phyloP scores from a whole-genome alignment of 306 rosid species.

The Glycine latifolia region DNA sequence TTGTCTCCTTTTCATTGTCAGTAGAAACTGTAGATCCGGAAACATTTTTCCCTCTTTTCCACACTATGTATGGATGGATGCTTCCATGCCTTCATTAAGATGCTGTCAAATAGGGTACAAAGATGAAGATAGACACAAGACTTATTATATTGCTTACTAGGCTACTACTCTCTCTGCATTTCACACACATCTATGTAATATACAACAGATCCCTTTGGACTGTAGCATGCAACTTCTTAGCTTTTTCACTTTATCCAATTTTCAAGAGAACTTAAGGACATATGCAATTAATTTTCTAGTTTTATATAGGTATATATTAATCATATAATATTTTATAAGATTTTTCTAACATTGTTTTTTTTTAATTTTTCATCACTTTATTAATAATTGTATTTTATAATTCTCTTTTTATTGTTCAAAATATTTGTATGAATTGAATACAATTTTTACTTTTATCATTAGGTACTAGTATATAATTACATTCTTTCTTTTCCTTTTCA shows the following conservation, averaged over 20 bases:
- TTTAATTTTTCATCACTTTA: no score
- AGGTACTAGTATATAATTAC: background rate
- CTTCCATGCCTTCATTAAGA: conserved; percentile 48
- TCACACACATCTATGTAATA: conserved; percentile 7
- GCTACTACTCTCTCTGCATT: conserved; percentile 9
- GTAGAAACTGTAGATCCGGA: conserved; percentile 53
- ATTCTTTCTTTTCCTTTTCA: background rate
- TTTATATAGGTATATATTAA: background rate
- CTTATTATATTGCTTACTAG: background rate
- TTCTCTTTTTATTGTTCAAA: background rate
- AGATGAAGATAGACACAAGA: conserved; percentile 33
- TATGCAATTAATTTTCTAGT: background rate
- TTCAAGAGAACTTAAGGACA: background rate
- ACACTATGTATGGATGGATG: conserved; percentile 37
- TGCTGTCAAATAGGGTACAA: conserved; percentile 52
- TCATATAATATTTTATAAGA: no score
- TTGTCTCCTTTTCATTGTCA: conserved; percentile 61
- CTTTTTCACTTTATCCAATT: background rate
- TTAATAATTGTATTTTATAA: background rate
- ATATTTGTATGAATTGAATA: background rate
- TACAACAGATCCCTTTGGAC: conserved; percentile 11
- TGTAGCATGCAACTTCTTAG: conserved; percentile 5
- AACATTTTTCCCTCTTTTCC: conserved; percentile 36
- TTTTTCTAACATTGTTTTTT: no score
- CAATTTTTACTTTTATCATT: background rate